Evolutionary conservation across 202 grass and related monocot species (phyloP), one percentile per base, ranked within the genome.

Genomic region (Dendrocalamus latiflorus): DNA sequence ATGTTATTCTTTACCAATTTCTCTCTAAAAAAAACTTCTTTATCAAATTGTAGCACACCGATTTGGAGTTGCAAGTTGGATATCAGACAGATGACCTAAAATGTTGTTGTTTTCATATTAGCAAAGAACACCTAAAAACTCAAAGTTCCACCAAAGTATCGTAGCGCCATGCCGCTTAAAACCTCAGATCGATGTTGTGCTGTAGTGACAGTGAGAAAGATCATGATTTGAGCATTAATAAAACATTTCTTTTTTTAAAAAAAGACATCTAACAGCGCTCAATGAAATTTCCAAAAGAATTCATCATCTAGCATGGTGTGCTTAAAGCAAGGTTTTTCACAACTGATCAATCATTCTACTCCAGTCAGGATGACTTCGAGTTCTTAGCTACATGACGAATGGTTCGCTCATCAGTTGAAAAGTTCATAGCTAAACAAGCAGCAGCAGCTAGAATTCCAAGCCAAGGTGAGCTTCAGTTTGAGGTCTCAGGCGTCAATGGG

Each of bases 401-500:
- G 50, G 50, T 8, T 54, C 18, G 6, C 41, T 25, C 41, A 45
- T 45, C 39, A 33, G 22, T 76, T 8, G 17, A 54, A 20, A 54
- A 20, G 50, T 20, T 54, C 50, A 20, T n/a, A 54, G 18, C 50
- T 57, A 26, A 25, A 26, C 56, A 59, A 13, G 55, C 21, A 25
- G 55, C 55, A 13, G 59, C 26, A 49, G 8, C 28, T 3, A 44
- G 16, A 15, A 10, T 34, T 34, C 10, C 42, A 48, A 0, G 42
- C 6, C 17, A n/a, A 14, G 22, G 56, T 30, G 22, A 24, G 42
- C 42, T 24, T 24, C 1, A 67, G 76, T 1, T 79, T 67, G 17
- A 20, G 48, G 16, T 20, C 10, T 86, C 65, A 88, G 48, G 71
- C 62, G 48, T 81, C 86, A 43, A 79, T 62, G 70, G 80, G 63